phyloP scores from a whole-genome alignment of 2,329 filamentous ascomycete genomes.

The Thyridium curvatum region DNA sequence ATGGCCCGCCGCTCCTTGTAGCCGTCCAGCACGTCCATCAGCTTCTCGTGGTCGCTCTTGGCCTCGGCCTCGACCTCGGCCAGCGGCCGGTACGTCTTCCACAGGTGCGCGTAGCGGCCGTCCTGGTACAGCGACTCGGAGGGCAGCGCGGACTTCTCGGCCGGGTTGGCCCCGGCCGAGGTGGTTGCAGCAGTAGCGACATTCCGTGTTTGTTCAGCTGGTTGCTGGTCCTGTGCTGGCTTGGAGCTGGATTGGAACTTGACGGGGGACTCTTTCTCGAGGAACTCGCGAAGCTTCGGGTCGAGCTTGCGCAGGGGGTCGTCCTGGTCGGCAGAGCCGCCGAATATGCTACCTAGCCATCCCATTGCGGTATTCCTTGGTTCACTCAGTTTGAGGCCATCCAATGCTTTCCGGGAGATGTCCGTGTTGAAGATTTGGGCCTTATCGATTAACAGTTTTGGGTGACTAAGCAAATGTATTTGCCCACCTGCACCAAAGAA shows the following conservation, averaged over 20 bases:
- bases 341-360: slow-evolving; percentile 49
- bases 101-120: slow-evolving; percentile 73
- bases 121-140: slow-evolving; percentile 49
- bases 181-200: too few relatives aligned
- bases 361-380: slow-evolving; percentile 36
- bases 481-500: too few relatives aligned
- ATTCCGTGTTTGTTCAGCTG: slow-evolving; percentile 9
- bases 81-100: slow-evolving; percentile 83
- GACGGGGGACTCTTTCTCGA: slow-evolving; percentile 73
- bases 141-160: slow-evolving; percentile 28
- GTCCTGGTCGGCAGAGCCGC: slow-evolving; percentile 39
- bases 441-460: neutral
- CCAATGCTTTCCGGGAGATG: neutral
- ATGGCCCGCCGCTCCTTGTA: slow-evolving; percentile 76
- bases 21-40: slow-evolving; percentile 71
- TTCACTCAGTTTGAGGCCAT: neutral
- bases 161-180: neutral
- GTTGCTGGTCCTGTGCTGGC: slow-evolving; percentile 14
- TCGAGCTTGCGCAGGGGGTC: slow-evolving; percentile 73
- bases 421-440: slow-evolving; percentile 4
- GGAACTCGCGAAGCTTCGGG: slow-evolving; percentile 75
- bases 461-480: neutral
- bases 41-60: slow-evolving; percentile 72
- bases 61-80: slow-evolving; percentile 60
- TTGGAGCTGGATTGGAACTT: slow-evolving; percentile 45